Evolutionary conservation across 2,329 filamentous ascomycete species (phyloP).

Genomic region (Neofusicoccum ribis): DNA sequence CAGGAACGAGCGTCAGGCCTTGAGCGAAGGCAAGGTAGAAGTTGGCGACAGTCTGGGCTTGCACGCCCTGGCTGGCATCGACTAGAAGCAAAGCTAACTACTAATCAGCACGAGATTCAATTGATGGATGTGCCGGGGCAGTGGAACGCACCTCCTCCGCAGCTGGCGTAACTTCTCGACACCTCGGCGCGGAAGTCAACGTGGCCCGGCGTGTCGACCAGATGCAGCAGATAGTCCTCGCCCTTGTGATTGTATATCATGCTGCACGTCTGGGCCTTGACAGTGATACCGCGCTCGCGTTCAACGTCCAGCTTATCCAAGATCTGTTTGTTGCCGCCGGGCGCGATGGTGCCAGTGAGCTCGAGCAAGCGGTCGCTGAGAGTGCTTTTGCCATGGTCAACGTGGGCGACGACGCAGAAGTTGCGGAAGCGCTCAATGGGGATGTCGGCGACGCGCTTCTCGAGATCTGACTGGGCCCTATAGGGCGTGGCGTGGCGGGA

Average conservation of each 20-base stretch:
- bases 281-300: conserved; percentile 91
- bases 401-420: conserved; percentile 98
- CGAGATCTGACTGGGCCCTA: conserved; percentile 53
- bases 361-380: conserved; percentile 90
- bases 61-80: conserved; percentile 93
- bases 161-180: conserved; percentile 91
- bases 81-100: conserved; percentile 76
- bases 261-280: conserved; percentile 97
- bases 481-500: conserved; percentile 37
- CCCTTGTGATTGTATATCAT: conserved; percentile 92
- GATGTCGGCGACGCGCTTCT: conserved; percentile 69
- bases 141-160: conserved; percentile 63
- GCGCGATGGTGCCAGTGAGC: conserved; percentile 85
- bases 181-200: conserved; percentile 98
- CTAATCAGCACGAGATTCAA: conserved; percentile 15
- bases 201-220: conserved; percentile 96
- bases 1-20: conserved; percentile 80
- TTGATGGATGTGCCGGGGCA: not conserved
- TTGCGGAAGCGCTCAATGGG: conserved; percentile 82
- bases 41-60: conserved; percentile 97
- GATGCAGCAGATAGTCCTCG: conserved; percentile 86
- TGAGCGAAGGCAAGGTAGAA: conserved; percentile 97
- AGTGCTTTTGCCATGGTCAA: conserved; percentile 98
- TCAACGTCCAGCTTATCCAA: conserved; percentile 97
- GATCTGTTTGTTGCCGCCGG: conserved; percentile 89